Evolutionary conservation across 1,284 basidiomycete genomes (phyloP).

Genomic region (Polyporus tsugae): DNA sequence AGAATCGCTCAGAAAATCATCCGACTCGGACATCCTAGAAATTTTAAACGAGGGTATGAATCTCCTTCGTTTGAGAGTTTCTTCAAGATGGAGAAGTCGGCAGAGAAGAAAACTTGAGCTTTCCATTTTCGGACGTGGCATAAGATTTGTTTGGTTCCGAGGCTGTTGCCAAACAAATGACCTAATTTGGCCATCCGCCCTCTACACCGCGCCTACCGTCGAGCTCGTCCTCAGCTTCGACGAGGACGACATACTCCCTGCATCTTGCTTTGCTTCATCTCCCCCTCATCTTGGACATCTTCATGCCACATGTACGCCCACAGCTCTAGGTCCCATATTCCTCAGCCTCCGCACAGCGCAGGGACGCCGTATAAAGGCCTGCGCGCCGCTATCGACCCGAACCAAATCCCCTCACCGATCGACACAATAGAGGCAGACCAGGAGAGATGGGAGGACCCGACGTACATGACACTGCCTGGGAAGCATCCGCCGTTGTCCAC

Average conservation of each 20-base stretch:
- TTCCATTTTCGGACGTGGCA: background rate
- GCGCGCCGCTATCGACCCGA: constrained; percentile 87
- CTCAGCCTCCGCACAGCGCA: constrained; percentile 84
- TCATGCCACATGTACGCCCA: constrained; percentile 37
- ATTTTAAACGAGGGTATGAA: background rate
- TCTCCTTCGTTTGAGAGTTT: background rate
- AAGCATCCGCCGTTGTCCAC: constrained; percentile 85
- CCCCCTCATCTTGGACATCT: constrained; percentile 7
- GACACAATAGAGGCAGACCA: constrained; percentile 88
- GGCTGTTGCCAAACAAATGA: constrained; percentile 32
- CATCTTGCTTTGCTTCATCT: constrained; percentile 1
- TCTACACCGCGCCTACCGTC: background rate
- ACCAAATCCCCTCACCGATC: constrained; percentile 92
- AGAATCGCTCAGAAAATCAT: constrained; percentile 28
- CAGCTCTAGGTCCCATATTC: constrained; percentile 57
- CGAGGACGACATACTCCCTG: constrained; percentile 5
- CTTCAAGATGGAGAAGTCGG: too few relatives aligned
- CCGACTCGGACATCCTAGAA: constrained; percentile 13
- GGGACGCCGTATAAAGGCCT: constrained; percentile 76
- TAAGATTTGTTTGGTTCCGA: constrained; percentile 31
- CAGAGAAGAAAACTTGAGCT: background rate
- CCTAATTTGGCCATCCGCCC: constrained; percentile 21
- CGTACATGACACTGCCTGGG: constrained; percentile 81
- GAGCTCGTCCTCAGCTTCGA: constrained; percentile 14
- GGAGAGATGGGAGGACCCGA: constrained; percentile 82